A percentile compares a stretch with the other conserved stretches of the same genome.
These are phyloP conservation scores for Sugiyamaella smithiae DNA, from an alignment of 805 yeast species.

Conservation along the genomic window DNA sequence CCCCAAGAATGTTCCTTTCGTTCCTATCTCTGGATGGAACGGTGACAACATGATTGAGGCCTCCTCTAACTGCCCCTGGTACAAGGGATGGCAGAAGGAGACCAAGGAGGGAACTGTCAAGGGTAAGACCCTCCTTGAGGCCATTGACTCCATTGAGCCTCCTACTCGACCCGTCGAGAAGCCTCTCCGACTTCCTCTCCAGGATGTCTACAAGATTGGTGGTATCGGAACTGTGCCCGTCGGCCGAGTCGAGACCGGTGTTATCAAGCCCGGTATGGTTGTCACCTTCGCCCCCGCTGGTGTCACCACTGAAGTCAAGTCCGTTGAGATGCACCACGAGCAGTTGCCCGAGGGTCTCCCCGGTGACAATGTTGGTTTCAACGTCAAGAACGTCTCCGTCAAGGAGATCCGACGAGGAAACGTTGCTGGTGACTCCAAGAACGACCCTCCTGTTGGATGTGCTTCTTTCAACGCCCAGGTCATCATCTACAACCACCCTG, in stretches of 20 bases:
- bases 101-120: slow-evolving; percentile 69
- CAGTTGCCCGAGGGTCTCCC: slow-evolving; percentile 75
- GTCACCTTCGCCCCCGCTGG: slow-evolving; percentile 88
- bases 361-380: slow-evolving; percentile 91
- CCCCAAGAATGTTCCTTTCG: slow-evolving; percentile 80
- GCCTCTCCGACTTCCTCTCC: slow-evolving; percentile 86
- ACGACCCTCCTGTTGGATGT: slow-evolving; percentile 80
- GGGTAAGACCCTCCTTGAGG: slow-evolving; percentile 83
- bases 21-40: slow-evolving; percentile 89
- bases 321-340: slow-evolving; percentile 87
- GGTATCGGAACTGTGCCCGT: slow-evolving; percentile 91
- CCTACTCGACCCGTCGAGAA: slow-evolving; percentile 79
- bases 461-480: slow-evolving; percentile 84
- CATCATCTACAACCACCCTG: slow-evolving; percentile 86
- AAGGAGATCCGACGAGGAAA: slow-evolving; percentile 91
- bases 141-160: slow-evolving; percentile 79
- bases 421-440: slow-evolving; percentile 87
- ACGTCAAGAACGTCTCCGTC: slow-evolving; percentile 86
- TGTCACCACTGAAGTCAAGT: slow-evolving; percentile 85
- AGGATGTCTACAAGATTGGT: slow-evolving; percentile 92
- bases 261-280: slow-evolving; percentile 87
- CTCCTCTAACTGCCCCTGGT: slow-evolving; percentile 80
- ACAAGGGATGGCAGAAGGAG: slow-evolving; percentile 83
- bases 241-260: slow-evolving; percentile 93
- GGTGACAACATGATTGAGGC: slow-evolving; percentile 92